Percentiles rank a stretch among this genome's conserved stretches.
phyloP scores from a whole-genome alignment of 116 monocot species.

The Dioscorea cayenensis region DNA sequence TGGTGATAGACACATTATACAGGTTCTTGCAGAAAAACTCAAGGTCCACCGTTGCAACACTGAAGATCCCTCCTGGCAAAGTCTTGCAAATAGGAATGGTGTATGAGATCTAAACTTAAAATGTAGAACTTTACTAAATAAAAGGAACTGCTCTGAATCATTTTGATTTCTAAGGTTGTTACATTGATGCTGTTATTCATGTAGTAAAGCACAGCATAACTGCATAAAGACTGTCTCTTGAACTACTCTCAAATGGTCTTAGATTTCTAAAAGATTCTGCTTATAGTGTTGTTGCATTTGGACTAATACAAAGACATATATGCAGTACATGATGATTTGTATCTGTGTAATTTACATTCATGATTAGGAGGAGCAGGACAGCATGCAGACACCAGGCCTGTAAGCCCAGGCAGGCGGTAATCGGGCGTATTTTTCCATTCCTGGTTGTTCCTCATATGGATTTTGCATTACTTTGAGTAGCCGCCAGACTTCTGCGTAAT shows the following conservation, averaged over 20 bases:
- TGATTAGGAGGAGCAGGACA: constrained; percentile 90
- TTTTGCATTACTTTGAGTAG: constrained; percentile 74
- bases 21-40: constrained; percentile 61
- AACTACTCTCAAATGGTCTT: too few relatives aligned
- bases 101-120: constrained; percentile 29
- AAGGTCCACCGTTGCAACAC: constrained; percentile 31
- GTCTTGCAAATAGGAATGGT: constrained; percentile 42
- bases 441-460: constrained; percentile 88
- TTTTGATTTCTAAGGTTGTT: not conserved
- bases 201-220: too few relatives aligned
- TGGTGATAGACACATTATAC: constrained; percentile 30
- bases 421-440: constrained; percentile 95
- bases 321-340: too few relatives aligned
- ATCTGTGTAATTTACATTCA: too few relatives aligned
- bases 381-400: constrained; percentile 95
- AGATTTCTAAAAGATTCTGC: too few relatives aligned
- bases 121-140: too few relatives aligned
- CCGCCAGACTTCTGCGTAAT: constrained; percentile 71
- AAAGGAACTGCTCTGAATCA: too few relatives aligned
- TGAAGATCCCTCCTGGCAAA: constrained; percentile 30
- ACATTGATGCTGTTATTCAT: not conserved
- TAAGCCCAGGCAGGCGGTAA: constrained; percentile 98
- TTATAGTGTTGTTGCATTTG: too few relatives aligned
- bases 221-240: too few relatives aligned
- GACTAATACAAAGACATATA: too few relatives aligned